Evolutionary conservation across 192 early-diverging fungal genomes (phyloP).

Genomic region (Pilobolus umbonatus): DNA sequence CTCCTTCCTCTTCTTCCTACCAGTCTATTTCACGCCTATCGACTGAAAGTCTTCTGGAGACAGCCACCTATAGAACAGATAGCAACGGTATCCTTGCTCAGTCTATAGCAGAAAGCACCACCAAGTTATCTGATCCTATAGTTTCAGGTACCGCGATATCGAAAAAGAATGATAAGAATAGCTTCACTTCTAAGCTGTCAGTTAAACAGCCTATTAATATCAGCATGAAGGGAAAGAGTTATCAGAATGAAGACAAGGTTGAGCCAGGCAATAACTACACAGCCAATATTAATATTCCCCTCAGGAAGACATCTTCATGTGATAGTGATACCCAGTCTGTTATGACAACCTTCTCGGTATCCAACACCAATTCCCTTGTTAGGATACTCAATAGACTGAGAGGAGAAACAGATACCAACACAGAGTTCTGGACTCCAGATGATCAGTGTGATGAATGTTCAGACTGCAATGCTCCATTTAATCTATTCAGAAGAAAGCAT

Average conservation of each 20-base stretch:
- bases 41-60: background rate
- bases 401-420: conserved; percentile 45
- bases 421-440: conserved; percentile 80
- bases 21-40: background rate
- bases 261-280: too few species aligned
- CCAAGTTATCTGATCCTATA: too few species aligned
- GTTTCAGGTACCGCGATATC: too few species aligned
- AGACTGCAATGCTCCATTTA: conserved; percentile 67
- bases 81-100: too few species aligned
- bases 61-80: too few species aligned
- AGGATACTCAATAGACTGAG: conserved; percentile 46
- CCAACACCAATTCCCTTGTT: conserved; percentile 45
- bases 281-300: conserved; percentile 4
- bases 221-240: too few species aligned
- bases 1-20: background rate
- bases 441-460: conserved; percentile 77
- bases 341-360: conserved; percentile 38
- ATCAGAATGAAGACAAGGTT: background rate
- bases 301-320: conserved; percentile 23
- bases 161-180: too few species aligned
- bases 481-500: conserved; percentile 66
- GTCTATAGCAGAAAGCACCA: too few species aligned
- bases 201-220: too few species aligned
- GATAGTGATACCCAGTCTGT: conserved; percentile 45
- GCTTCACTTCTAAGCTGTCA: too few species aligned